phyloP scores from a whole-genome alignment of 1,139 yeast genomes.

The Pneumocystis canis region DNA sequence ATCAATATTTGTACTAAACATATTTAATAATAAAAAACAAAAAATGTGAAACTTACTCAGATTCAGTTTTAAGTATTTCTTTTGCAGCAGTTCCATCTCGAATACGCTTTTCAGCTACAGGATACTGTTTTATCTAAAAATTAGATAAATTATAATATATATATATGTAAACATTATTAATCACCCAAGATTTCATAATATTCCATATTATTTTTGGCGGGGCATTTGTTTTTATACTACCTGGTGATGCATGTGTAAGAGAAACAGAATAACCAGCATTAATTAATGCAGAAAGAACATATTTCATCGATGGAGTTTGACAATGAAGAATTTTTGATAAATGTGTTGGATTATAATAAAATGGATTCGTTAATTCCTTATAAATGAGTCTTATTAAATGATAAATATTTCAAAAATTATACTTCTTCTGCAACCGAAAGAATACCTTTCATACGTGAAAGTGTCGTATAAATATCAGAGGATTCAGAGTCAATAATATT shows the following conservation, averaged over 20 bases:
- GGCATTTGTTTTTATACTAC: slow-evolving; percentile 79
- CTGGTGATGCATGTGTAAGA: slow-evolving; percentile 75
- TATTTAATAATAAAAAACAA: slow-evolving; percentile 33
- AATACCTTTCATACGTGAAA: slow-evolving; percentile 83
- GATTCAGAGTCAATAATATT: slow-evolving; percentile 36
- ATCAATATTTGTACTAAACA: slow-evolving; percentile 37
- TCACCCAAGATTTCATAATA: slow-evolving; percentile 47
- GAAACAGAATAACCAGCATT: slow-evolving; percentile 71
- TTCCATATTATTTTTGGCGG: slow-evolving; percentile 69
- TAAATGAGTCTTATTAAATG: background rate
- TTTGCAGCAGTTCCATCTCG: slow-evolving; percentile 46
- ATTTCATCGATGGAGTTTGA: slow-evolving; percentile 67
- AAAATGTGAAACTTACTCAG: slow-evolving; percentile 23
- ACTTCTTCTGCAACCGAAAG: slow-evolving; percentile 67
- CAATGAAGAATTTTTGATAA: slow-evolving; percentile 62
- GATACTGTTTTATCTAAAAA: slow-evolving; percentile 28
- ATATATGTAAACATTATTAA: background rate
- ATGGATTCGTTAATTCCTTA: slow-evolving; percentile 33
- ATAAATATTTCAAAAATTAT: slow-evolving; percentile 21
- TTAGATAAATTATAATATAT: background rate
- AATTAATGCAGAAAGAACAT: slow-evolving; percentile 66
- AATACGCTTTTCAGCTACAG: slow-evolving; percentile 31
- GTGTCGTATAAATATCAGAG: slow-evolving; percentile 51
- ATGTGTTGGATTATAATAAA: slow-evolving; percentile 69
- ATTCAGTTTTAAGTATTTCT: slow-evolving; percentile 36